phyloP scores from a whole-genome alignment of 108 stramenopile genomes.

The Phaeodactylum tricornutum region DNA sequence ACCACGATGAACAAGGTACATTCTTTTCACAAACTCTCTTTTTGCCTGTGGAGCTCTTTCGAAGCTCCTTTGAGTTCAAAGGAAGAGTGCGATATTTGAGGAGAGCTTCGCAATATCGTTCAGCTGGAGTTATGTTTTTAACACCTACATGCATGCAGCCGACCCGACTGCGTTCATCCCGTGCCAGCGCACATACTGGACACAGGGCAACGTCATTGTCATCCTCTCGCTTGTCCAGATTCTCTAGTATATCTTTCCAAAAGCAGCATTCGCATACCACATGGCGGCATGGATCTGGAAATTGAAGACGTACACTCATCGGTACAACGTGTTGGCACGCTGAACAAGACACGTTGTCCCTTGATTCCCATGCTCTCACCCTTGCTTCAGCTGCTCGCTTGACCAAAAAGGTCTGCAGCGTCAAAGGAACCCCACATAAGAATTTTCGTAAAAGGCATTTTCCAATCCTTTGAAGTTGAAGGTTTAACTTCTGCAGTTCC shows the following conservation, averaged over 20 bases:
- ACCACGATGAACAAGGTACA: conserved; percentile 40
- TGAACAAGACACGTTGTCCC: conserved; percentile 1
- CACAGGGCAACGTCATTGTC: conserved; percentile 33
- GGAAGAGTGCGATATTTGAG: conserved; percentile 35
- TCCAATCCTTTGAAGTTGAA: conserved; percentile 16
- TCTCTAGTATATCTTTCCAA: conserved; percentile 46
- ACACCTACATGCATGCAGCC: not conserved
- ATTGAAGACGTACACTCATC: not conserved
- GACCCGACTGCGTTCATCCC: not conserved
- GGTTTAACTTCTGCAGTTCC: not conserved
- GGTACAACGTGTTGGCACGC: conserved; percentile 4
- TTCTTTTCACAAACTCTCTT: conserved; percentile 29
- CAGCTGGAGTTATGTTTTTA: not conserved
- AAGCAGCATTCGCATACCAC: conserved; percentile 49
- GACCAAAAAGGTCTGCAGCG: conserved; percentile 47
- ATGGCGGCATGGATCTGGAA: conserved; percentile 11
- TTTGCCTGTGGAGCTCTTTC: conserved; percentile 11
- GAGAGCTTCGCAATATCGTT: conserved; percentile 6
- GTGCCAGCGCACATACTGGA: conserved; percentile 21
- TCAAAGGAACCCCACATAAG: conserved; percentile 45
- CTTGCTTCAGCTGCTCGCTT: conserved; percentile 51
- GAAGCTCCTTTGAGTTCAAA: conserved; percentile 27
- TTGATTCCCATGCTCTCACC: not conserved
- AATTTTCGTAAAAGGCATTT: conserved; percentile 29
- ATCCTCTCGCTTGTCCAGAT: conserved; percentile 26